phyloP scores from a whole-genome alignment of 306 rosid species.

The Prunus campanulata region DNA sequence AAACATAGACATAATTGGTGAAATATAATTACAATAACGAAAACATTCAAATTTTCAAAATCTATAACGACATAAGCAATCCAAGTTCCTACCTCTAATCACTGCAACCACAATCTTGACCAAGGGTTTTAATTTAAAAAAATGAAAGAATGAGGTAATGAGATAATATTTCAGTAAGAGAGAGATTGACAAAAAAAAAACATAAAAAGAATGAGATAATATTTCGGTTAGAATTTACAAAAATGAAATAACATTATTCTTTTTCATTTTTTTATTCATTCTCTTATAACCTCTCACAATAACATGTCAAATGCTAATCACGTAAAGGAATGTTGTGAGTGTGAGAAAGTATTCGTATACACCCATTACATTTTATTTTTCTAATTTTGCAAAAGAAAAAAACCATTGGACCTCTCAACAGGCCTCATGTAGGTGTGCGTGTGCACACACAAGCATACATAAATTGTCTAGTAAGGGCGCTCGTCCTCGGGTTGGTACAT shows the following conservation, averaged over 20 bases:
- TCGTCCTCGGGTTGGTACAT: conserved; percentile 11
- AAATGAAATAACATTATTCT: not conserved
- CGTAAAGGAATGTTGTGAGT: not conserved
- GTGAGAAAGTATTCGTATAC: not conserved
- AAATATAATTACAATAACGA: too few relatives aligned
- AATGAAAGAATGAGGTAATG: not conserved
- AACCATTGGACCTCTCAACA: not conserved
- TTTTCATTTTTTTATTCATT: not conserved
- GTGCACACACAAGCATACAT: not conserved
- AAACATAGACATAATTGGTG: too few relatives aligned
- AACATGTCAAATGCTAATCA: not conserved
- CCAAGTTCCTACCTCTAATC: too few relatives aligned
- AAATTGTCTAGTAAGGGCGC: conserved; percentile 31
- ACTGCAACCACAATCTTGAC: too few relatives aligned
- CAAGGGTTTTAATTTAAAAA: too few relatives aligned
- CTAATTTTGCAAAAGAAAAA: too few relatives aligned
- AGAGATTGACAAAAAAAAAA: not conserved
- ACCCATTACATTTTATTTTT: too few relatives aligned
- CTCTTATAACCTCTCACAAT: not conserved
- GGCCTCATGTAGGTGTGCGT: not conserved
- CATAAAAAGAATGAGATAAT: not conserved
- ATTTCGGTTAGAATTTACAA: too few relatives aligned
- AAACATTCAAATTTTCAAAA: too few relatives aligned
- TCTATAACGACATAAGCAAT: too few relatives aligned
- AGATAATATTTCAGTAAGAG: too few relatives aligned